A percentile compares a stretch with the other conserved stretches of the same genome.
These are phyloP conservation scores for Globisporangium okanoganense DNA, from an alignment of 352 stramenopile genomes.

Conservation along the genomic window DNA sequence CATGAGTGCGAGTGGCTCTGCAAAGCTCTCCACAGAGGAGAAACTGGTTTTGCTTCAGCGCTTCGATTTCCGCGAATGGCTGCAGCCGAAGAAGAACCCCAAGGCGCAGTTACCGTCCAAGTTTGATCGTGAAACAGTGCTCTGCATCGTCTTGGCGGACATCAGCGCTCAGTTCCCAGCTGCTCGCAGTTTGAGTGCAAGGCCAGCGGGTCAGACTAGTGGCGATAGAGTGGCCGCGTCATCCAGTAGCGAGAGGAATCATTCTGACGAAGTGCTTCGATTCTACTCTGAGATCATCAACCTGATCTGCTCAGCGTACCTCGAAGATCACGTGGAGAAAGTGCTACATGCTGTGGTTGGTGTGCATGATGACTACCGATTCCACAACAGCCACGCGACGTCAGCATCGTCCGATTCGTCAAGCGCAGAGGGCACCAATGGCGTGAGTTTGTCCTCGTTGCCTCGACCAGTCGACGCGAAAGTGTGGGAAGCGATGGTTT, in stretches of 20 bases:
- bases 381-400: constrained; percentile 28
- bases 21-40: constrained; percentile 66
- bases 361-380: constrained; percentile 78
- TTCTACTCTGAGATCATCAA: constrained; percentile 73
- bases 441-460: constrained; percentile 20
- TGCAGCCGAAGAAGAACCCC: constrained; percentile 43
- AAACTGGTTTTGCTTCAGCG: constrained; percentile 65
- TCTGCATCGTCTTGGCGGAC: constrained; percentile 76
- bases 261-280: constrained; percentile 51
- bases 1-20: constrained; percentile 67
- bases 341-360: constrained; percentile 76
- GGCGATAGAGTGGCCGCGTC: constrained; percentile 8
- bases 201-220: not conserved
- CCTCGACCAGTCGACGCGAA: constrained; percentile 55
- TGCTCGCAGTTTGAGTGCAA: constrained; percentile 29
- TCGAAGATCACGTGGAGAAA: constrained; percentile 82
- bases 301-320: constrained; percentile 54
- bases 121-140: constrained; percentile 78
- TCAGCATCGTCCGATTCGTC: constrained; percentile 13
- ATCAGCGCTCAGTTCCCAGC: constrained; percentile 53
- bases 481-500: constrained; percentile 65
- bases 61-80: constrained; percentile 77
- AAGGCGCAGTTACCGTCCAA: constrained; percentile 40
- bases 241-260: constrained; percentile 13
- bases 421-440: constrained; percentile 6